Conservation (phyloP, 2,329 filamentous ascomycete genomes). For the Clathrospora elynae region DNA sequence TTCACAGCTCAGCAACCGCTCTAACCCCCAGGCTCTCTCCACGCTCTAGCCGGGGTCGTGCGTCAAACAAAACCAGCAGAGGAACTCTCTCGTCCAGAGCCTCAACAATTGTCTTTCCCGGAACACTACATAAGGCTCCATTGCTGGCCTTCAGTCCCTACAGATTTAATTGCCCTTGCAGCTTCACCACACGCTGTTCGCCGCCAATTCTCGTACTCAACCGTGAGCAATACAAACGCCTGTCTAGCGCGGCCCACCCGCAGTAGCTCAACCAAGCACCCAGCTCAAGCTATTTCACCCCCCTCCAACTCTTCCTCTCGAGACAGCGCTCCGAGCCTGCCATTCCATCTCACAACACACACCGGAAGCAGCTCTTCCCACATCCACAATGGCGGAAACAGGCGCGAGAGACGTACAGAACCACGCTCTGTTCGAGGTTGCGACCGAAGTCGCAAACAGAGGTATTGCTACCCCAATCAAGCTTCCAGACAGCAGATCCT, state of each 20-base stretch:
- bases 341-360: conserved; percentile 13
- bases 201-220: conserved; percentile 25
- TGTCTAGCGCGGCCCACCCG: conserved; percentile 37
- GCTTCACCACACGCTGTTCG: conserved; percentile 21
- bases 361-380: conserved; percentile 8
- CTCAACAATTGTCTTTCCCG: conserved; percentile 4
- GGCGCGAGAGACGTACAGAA: conserved; percentile 77
- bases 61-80: conserved; percentile 22
- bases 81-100: conserved; percentile 2
- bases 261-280: conserved; percentile 35
- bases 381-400: conserved; percentile 37
- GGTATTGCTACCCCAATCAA: conserved; percentile 57
- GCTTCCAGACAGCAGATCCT: conserved; percentile 14
- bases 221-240: conserved; percentile 26
- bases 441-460: conserved; percentile 96
- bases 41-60: conserved; percentile 26
- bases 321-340: conserved; percentile 14
- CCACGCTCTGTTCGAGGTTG: conserved; percentile 94
- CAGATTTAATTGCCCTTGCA: conserved; percentile 19
- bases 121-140: conserved; percentile 2
- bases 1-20: conserved; percentile 22
- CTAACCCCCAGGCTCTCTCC: conserved; percentile 27
- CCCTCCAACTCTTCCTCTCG: conserved; percentile 21
- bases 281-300: conserved; percentile 27
- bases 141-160: conserved; percentile 14